Evolutionary conservation across 2,329 filamentous ascomycete species (phyloP), one percentile per base, ranked within the genome.

Genomic region (Fusarium lyarnte): DNA sequence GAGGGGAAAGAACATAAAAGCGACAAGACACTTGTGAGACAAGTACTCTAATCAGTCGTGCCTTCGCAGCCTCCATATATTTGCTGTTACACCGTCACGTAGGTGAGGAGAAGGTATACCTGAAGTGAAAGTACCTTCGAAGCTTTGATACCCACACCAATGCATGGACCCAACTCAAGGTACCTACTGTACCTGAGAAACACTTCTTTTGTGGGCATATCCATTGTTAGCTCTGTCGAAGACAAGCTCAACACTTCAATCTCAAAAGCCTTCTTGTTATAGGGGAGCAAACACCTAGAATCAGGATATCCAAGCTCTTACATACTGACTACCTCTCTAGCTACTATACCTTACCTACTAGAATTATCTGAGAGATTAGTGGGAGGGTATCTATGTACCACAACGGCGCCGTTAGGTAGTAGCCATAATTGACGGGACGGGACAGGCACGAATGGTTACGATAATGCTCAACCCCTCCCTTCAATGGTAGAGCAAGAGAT

Each of bases 1-100:
- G 67, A 72, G 57, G 63, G 72, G 63, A 72, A 73, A 65, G 59
- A 68, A 70, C 43, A 58, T n/a, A 33, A 31, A 39, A 57, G 31
- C 29, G 64, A 59, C 43, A 31, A 59, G 25, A 52, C 57, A 69
- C 64, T 27, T 42, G 6, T 21, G 21, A 17, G 14, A 38, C 6
- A 59, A 46, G 63, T 73, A 70, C 29, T 54, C 29, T 23, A 41
- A 33, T 36, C 36, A 36, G 31, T 60, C 35, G 53, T 74, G 36
- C 41, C 38, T 21, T 57, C 38, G 62, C n/a, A 45, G 42, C 35
- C 49, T 52, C 14, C 12, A 53, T 45, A 16, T 19, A n/a, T 23
- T 14, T 53, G 6, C 7, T 35, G 13, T 14, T 36, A 27, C 27
- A 21, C 25, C 47, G 23, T 11, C 27, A 11, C 19, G 12, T 14